phyloP scores from a whole-genome alignment of 345 rosid genomes.

The Lenwebbia sp. region DNA sequence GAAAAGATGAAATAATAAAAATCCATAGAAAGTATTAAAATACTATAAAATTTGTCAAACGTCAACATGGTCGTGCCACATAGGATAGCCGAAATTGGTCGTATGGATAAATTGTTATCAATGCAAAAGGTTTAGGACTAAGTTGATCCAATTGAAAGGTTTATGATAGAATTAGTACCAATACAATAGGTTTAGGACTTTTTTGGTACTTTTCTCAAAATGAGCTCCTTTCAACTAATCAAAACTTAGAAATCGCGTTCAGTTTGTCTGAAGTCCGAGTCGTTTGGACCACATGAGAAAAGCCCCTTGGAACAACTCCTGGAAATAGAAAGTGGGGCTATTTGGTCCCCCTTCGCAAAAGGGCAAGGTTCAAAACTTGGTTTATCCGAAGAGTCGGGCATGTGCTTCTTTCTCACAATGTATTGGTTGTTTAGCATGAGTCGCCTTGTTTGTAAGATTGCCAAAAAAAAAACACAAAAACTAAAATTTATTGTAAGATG shows the following conservation, averaged over 20 bases:
- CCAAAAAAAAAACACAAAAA: neutral
- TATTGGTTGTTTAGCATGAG: neutral
- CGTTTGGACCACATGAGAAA: neutral
- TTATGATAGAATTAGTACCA: no score
- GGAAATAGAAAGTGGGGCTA: neutral
- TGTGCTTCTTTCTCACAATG: neutral
- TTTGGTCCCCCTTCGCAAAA: neutral
- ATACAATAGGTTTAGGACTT: no score
- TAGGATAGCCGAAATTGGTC: no score
- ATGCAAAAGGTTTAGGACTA: no score
- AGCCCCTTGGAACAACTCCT: neutral
- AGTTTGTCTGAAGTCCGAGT: neutral
- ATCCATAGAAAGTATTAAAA: no score
- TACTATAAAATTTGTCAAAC: no score
- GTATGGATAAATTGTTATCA: no score
- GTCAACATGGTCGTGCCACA: no score
- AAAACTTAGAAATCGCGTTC: neutral
- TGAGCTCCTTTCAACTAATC: neutral
- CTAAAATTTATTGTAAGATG: neutral
- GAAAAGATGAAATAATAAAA: no score
- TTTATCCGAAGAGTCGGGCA: neutral
- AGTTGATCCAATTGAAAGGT: no score
- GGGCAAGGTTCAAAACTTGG: neutral
- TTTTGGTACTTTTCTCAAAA: no score
- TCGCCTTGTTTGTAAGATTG: neutral